Conservation (phyloP, 371 early-diverging fungal species). For the Mucor indicus region DNA sequence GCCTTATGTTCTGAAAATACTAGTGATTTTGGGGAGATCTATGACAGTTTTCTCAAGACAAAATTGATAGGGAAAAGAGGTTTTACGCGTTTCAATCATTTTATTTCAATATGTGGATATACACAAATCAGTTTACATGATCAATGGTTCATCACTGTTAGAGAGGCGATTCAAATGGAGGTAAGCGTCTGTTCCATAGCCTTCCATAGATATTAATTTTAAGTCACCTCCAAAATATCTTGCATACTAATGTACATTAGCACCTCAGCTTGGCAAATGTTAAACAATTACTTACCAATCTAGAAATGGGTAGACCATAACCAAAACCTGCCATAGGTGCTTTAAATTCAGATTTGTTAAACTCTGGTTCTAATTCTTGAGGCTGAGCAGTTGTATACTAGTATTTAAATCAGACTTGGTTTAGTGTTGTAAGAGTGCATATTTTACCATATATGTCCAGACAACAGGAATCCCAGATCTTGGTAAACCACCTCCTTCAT, state of each 20-base stretch:
- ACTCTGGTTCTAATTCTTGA: constrained; percentile 82
- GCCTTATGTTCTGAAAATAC: too few species aligned
- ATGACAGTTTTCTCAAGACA: too few species aligned
- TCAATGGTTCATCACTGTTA: constrained; percentile 89
- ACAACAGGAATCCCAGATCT: constrained; percentile 88
- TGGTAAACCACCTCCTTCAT: constrained; percentile 97
- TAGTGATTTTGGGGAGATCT: too few species aligned
- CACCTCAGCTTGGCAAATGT: background rate
- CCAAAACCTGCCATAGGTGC: constrained; percentile 98
- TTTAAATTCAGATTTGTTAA: constrained; percentile 84
- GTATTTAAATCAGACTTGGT: background rate
- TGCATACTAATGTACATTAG: constrained; percentile 57
- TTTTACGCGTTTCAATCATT: too few species aligned
- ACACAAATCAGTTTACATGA: constrained; percentile 32
- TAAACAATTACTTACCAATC: constrained; percentile 7
- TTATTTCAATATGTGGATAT: too few species aligned
- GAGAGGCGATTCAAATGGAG: constrained; percentile 89
- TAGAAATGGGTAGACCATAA: constrained; percentile 87
- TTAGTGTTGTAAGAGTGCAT: background rate
- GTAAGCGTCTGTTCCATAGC: constrained; percentile 95
- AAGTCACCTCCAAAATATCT: constrained; percentile 97
- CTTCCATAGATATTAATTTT: constrained; percentile 94
- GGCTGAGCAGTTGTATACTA: constrained; percentile 92
- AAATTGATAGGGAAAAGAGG: too few species aligned
- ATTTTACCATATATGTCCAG: constrained; percentile 91